Conservation (phyloP, 2,329 filamentous ascomycete genomes). For the Trichophaea hybrida region DNA sequence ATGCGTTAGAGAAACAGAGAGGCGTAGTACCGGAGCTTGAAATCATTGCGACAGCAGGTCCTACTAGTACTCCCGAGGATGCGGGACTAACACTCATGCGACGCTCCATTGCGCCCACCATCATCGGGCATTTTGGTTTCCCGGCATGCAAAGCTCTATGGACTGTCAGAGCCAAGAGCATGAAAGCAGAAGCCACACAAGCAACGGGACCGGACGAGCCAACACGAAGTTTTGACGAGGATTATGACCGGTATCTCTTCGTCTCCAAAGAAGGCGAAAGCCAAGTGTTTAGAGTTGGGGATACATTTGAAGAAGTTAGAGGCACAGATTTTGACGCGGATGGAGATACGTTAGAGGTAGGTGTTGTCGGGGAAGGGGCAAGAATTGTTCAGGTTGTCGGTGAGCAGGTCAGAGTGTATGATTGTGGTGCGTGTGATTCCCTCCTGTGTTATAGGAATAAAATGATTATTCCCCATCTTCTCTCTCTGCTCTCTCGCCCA, state of each 20-base stretch:
- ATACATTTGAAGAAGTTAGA: constrained; percentile 57
- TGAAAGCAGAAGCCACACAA: constrained; percentile 10
- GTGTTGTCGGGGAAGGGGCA: constrained; percentile 63
- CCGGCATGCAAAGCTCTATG: constrained; percentile 63
- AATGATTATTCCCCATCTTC: constrained; percentile 1
- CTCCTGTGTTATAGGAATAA: constrained; percentile 1
- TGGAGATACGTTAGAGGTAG: constrained; percentile 73
- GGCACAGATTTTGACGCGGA: constrained; percentile 79
- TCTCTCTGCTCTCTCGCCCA: background rate
- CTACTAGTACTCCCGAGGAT: constrained; percentile 38
- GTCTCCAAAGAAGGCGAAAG: constrained; percentile 46
- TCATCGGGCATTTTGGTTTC: constrained; percentile 56
- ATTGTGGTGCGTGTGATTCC: constrained; percentile 52
- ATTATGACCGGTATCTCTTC: constrained; percentile 69
- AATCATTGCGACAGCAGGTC: constrained; percentile 47
- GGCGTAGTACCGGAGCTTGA: constrained; percentile 45
- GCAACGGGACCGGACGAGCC: constrained; percentile 15
- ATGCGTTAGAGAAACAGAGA: constrained; percentile 36
- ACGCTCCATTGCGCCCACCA: constrained; percentile 58
- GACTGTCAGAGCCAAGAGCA: constrained; percentile 53
- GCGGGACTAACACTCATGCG: constrained; percentile 64
- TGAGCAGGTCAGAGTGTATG: constrained; percentile 78
- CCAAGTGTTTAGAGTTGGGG: constrained; percentile 44
- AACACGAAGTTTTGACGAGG: constrained; percentile 36
- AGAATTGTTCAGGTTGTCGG: constrained; percentile 77